These are phyloP conservation scores for Aspergillus saccharolyticus DNA, from an alignment of 495 filamentous ascomycete species.

Conservation along the genomic window DNA sequence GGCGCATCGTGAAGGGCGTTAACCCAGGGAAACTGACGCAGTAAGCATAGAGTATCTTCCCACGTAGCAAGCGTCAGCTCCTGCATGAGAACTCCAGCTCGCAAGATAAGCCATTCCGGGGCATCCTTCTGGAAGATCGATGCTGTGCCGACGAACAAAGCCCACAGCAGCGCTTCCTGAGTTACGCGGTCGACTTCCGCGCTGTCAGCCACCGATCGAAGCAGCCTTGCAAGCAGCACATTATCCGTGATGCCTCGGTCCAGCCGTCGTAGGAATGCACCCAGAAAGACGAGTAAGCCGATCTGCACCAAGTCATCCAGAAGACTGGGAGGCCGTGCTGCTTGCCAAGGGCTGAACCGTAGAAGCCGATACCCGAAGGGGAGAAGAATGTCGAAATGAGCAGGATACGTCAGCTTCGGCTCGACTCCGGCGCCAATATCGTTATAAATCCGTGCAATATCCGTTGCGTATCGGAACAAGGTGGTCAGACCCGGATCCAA, in stretches of 20 bases:
- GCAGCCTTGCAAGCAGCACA: neutral
- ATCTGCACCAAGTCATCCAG: neutral
- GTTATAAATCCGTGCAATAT: neutral
- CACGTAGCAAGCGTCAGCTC: neutral
- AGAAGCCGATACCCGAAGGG: neutral
- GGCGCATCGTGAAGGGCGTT: slow-evolving; percentile 4
- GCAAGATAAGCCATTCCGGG: neutral
- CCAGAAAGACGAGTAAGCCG: neutral
- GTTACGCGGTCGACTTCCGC: neutral
- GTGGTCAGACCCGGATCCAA: neutral
- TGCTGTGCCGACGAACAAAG: neutral
- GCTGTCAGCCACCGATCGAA: neutral
- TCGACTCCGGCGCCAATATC: neutral
- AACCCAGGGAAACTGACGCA: slow-evolving; percentile 2
- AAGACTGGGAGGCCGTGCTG: neutral
- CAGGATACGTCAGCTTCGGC: neutral
- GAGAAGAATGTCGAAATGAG: neutral
- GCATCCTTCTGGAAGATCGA: neutral
- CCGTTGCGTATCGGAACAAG: neutral
- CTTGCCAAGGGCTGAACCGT: neutral
- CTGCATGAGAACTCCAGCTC: neutral
- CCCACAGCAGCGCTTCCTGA: neutral
- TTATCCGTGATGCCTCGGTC: neutral
- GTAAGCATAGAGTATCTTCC: neutral
- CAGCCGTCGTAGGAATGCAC: neutral